A percentile compares a stretch with the other conserved stretches of the same genome.
Conservation (phyloP, 2,329 filamentous ascomycete genomes). For the Cadophora gregata region DNA sequence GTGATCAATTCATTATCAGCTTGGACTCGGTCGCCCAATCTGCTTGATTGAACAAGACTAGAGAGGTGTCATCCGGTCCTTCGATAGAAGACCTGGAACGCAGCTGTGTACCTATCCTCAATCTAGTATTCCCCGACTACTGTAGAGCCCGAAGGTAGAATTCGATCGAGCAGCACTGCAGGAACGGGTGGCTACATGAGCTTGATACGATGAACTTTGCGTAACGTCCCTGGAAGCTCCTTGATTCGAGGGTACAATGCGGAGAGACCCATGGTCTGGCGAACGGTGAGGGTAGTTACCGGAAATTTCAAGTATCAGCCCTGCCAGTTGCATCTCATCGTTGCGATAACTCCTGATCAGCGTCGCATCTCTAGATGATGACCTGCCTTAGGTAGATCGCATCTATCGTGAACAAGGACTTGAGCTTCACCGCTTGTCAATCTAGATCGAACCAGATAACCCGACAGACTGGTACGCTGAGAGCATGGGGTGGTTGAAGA, state of each 20-base stretch:
- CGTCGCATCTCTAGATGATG: constrained; percentile 15
- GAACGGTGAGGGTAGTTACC: constrained; percentile 23
- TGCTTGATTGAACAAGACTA: constrained; percentile 24
- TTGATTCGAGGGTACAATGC: constrained; percentile 36
- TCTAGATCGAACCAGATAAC: constrained; percentile 27
- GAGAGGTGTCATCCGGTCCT: constrained; percentile 11
- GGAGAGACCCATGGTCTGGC: constrained; percentile 32
- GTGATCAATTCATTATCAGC: constrained; percentile 5
- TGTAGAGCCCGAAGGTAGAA: constrained; percentile 29
- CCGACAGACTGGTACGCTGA: constrained; percentile 34
- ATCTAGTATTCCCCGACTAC: constrained; percentile 34
- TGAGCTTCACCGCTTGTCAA: constrained; percentile 35
- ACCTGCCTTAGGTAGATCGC: constrained; percentile 6
- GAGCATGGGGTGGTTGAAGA: constrained; percentile 3
- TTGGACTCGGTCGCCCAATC: constrained; percentile 21
- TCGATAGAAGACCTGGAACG: constrained; percentile 16
- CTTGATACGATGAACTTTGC: constrained; percentile 33
- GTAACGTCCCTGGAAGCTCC: constrained; percentile 33
- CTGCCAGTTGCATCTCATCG: constrained; percentile 38
- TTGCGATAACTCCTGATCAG: constrained; percentile 23
- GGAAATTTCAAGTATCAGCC: constrained; percentile 36
- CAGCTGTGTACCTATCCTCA: constrained; percentile 16
- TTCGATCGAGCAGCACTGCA: constrained; percentile 41
- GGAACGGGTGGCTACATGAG: constrained; percentile 40
- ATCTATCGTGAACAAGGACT: constrained; percentile 33